These are phyloP conservation scores for Dryas drummondii DNA, from an alignment of 306 rosid genomes.

Conservation along the genomic window DNA sequence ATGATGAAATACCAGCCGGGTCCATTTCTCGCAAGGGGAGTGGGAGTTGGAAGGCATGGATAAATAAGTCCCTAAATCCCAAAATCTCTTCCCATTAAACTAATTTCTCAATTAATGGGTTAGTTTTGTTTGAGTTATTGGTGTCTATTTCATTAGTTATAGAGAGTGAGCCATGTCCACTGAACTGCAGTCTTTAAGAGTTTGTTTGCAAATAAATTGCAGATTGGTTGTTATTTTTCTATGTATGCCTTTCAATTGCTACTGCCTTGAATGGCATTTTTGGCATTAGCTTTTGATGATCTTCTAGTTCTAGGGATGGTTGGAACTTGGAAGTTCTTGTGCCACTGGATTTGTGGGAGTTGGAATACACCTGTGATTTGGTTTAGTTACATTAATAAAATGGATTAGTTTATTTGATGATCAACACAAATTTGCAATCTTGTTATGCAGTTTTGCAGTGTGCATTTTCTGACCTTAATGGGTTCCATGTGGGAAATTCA, in stretches of 20 bases:
- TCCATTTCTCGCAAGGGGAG: conserved; percentile 42
- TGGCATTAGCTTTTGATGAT: neutral
- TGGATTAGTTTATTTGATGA: neutral
- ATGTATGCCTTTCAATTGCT: neutral
- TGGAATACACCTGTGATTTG: too few species aligned
- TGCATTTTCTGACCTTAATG: neutral
- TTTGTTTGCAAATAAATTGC: conserved; percentile 7
- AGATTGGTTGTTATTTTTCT: neutral
- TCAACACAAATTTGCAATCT: neutral
- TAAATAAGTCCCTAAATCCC: conserved; percentile 71
- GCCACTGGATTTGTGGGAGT: too few species aligned
- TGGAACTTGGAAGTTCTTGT: neutral
- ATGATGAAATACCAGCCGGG: conserved; percentile 11
- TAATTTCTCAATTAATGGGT: neutral
- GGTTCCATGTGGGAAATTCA: neutral
- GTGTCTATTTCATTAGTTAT: neutral
- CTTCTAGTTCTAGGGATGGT: neutral
- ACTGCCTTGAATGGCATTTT: neutral
- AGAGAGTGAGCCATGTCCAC: neutral
- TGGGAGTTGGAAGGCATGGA: conserved; percentile 86
- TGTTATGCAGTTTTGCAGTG: neutral
- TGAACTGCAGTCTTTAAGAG: neutral
- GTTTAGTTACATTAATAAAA: neutral
- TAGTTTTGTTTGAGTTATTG: neutral
- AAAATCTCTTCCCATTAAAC: conserved; percentile 69